These are phyloP conservation scores for Saccharomyces pastorianus DNA, from an alignment of 1,139 yeast genomes.

Conservation along the genomic window DNA sequence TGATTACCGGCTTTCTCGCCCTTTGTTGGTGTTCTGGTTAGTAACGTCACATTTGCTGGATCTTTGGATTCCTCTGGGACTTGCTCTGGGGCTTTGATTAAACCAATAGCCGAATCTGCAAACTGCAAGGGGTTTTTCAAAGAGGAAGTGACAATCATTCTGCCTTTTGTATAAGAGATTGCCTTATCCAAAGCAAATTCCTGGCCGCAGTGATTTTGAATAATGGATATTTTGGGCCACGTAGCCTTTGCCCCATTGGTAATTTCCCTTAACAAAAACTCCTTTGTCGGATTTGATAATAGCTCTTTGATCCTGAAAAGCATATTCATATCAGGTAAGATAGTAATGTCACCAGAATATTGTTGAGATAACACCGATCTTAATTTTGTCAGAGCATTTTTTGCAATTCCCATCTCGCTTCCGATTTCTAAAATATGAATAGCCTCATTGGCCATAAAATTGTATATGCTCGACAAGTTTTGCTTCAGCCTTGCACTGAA, in stretches of 20 bases:
- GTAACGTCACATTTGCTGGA: background rate
- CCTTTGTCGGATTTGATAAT: conserved; percentile 73
- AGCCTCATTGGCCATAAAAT: conserved; percentile 59
- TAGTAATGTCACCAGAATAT: conserved; percentile 90
- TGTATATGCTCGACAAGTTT: conserved; percentile 50
- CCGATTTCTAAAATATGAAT: conserved; percentile 68
- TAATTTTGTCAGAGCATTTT: conserved; percentile 63
- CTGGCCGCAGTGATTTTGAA: conserved; percentile 79
- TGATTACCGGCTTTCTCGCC: background rate
- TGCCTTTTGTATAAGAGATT: conserved; percentile 57
- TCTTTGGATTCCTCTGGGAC: background rate
- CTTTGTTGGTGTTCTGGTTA: background rate
- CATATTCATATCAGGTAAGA: conserved; percentile 62
- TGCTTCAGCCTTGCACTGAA: conserved; percentile 47
- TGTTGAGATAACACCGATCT: conserved; percentile 75
- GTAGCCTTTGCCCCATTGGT: conserved; percentile 84
- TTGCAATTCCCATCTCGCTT: conserved; percentile 67
- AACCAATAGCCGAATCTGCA: conserved; percentile 17
- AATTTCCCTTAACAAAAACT: conserved; percentile 60
- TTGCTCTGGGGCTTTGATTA: conserved; percentile 13
- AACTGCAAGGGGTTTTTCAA: conserved; percentile 28
- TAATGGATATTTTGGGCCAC: conserved; percentile 84
- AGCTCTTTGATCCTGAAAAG: conserved; percentile 53
- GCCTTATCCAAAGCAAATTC: conserved; percentile 83
- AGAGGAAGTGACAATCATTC: conserved; percentile 41